These are phyloP conservation scores for Schoenoplectus triqueter DNA, from an alignment of 202 grass and related monocot species.

Conservation along the genomic window DNA sequence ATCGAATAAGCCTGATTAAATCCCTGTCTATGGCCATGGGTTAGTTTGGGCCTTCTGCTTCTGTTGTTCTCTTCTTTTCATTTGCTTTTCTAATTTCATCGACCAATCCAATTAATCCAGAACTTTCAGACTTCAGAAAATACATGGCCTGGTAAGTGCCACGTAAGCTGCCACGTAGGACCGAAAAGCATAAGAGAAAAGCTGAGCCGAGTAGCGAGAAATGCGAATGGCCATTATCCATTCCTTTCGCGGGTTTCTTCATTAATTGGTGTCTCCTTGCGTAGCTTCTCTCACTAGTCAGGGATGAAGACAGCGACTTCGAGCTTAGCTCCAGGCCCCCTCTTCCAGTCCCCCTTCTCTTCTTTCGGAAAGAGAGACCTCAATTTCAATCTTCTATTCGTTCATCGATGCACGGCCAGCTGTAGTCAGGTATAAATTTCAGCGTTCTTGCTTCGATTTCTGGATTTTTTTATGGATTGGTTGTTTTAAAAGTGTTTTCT, in stretches of 20 bases:
- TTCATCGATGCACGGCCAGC: conserved; percentile 8
- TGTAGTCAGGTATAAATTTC: conserved; percentile 32
- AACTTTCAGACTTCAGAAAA: not conserved
- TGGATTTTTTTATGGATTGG: not conserved
- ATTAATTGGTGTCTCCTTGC: not conserved
- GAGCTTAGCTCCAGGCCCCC: conserved; percentile 42
- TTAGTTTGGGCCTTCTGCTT: not conserved
- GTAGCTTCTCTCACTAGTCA: not conserved
- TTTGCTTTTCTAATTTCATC: no score
- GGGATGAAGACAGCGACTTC: conserved; percentile 41
- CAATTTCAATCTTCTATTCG: conserved; percentile 4
- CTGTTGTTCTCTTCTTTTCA: no score
- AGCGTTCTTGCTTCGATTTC: not conserved
- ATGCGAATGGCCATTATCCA: conserved; percentile 9
- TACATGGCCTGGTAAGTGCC: not conserved
- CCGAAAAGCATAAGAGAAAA: conserved; percentile 20
- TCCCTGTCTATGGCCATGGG: not conserved
- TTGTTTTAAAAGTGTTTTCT: not conserved
- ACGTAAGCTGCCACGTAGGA: conserved; percentile 26
- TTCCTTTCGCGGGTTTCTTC: not conserved
- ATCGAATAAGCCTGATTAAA: not conserved
- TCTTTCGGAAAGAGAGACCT: not conserved
- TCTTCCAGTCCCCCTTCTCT: conserved; percentile 41
- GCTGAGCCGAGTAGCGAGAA: not conserved
- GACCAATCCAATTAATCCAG: not conserved